Conservation (phyloP, 139 green algal species). For the Ettlia oleoabundans region DNA sequence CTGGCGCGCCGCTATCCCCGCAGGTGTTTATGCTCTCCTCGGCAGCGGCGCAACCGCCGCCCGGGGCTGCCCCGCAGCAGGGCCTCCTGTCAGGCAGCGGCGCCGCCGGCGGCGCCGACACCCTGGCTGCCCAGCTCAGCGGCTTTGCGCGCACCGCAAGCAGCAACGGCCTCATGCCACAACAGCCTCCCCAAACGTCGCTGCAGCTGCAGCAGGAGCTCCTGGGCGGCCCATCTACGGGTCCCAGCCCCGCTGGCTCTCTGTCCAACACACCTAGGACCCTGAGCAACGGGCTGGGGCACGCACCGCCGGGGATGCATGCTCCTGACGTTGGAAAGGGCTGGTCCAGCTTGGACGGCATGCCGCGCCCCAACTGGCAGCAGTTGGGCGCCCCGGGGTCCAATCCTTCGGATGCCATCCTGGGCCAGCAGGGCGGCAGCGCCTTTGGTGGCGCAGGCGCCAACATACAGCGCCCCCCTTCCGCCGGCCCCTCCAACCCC, state of each 20-base stretch:
- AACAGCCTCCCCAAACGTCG: background rate
- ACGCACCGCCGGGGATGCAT: background rate
- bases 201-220: slow-evolving; percentile 24
- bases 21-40: slow-evolving; percentile 19
- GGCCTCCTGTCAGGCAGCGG: background rate
- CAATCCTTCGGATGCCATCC: background rate
- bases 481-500: slow-evolving; percentile 4
- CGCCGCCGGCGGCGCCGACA: background rate
- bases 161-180: background rate
- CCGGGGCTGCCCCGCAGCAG: background rate
- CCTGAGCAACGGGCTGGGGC: slow-evolving; percentile 5
- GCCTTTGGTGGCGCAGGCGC: background rate
- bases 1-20: background rate
- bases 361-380: slow-evolving; percentile 28
- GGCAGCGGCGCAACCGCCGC: slow-evolving; percentile 1
- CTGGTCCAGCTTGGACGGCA: slow-evolving; percentile 31
- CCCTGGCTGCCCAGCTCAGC: background rate
- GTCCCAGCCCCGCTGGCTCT: slow-evolving; percentile 4
- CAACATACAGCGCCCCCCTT: slow-evolving; percentile 13
- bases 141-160: background rate
- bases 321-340: background rate
- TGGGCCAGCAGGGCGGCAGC: no score
- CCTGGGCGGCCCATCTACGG: background rate
- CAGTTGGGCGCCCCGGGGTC: background rate
- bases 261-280: slow-evolving; percentile 23